Conservation (phyloP, 2,329 filamentous ascomycete species). For the Lasiodiplodia citricola region DNA sequence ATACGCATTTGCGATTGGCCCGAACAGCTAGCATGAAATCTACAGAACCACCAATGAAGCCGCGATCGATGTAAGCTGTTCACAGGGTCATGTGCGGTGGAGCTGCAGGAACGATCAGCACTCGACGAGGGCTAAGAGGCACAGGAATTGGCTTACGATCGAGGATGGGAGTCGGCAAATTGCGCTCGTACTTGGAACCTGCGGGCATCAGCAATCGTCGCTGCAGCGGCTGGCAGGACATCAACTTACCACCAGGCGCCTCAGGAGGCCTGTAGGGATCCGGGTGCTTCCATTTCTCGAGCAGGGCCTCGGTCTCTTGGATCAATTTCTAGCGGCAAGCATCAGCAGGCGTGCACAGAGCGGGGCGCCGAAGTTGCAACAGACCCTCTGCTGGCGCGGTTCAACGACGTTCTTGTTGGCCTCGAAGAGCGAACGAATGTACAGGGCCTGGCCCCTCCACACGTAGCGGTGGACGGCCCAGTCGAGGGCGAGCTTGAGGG, state of each 20-base stretch:
- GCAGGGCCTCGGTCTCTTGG: constrained; percentile 82
- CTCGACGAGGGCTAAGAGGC: background rate
- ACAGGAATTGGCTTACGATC: constrained; percentile 68
- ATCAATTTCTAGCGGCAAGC: constrained; percentile 71
- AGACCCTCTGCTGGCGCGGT: constrained; percentile 83
- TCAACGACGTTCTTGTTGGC: constrained; percentile 86
- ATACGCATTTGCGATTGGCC: constrained; percentile 17
- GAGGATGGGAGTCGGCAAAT: constrained; percentile 78
- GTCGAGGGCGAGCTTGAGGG: constrained; percentile 90
- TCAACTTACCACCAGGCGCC: constrained; percentile 80
- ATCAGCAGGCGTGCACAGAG: background rate
- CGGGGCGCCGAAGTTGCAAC: constrained; percentile 31
- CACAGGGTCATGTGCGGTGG: constrained; percentile 26
- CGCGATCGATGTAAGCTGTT: background rate
- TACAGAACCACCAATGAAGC: constrained; percentile 6
- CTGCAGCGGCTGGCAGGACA: constrained; percentile 27
- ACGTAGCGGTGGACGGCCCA: constrained; percentile 92
- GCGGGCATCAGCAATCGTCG: constrained; percentile 29
- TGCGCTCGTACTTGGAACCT: constrained; percentile 97
- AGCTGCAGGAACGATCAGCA: constrained; percentile 8
- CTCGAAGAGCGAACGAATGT: constrained; percentile 94
- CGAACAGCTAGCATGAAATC: background rate
- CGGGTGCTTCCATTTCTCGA: constrained; percentile 96
- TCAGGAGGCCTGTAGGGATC: constrained; percentile 90
- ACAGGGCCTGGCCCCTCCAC: constrained; percentile 95